Percentiles rank a stretch among this genome's conserved stretches.
phyloP scores from a whole-genome alignment of 2,329 filamentous ascomycete genomes.

The Fusarium solani-melongenae region DNA sequence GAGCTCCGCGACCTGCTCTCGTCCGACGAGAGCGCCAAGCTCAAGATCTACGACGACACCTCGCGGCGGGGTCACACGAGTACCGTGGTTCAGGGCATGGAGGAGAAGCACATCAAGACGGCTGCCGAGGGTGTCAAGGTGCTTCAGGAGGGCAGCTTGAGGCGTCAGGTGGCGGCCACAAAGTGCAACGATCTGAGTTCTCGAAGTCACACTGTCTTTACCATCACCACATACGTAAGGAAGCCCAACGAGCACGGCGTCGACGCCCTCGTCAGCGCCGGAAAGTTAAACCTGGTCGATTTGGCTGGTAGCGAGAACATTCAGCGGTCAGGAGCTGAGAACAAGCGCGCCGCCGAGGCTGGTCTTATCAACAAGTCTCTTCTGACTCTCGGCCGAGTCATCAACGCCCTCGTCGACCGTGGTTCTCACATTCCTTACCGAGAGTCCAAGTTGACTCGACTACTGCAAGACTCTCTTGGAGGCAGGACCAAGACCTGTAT shows the following conservation, averaged over 20 bases:
- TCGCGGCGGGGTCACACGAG: constrained; percentile 85
- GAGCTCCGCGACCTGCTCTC: constrained; percentile 92
- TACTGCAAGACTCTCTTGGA: constrained; percentile 96
- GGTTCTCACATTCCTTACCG: constrained; percentile 89
- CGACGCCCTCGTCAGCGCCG: constrained; percentile 89
- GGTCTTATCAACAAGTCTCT: constrained; percentile 98
- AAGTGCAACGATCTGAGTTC: constrained; percentile 99
- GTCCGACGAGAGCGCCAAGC: constrained; percentile 81
- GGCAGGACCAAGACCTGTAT: constrained; percentile 98
- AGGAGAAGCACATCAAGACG: constrained; percentile 90
- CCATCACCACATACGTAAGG: constrained; percentile 91
- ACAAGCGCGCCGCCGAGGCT: constrained; percentile 95
- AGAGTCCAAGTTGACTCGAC: constrained; percentile 94
- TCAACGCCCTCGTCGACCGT: constrained; percentile 95
- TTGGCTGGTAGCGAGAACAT: constrained; percentile 98
- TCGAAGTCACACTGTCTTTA: constrained; percentile 97
- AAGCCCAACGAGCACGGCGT: constrained; percentile 82
- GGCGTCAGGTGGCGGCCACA: constrained; percentile 98
- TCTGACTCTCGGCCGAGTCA: constrained; percentile 92
- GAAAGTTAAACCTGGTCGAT: constrained; percentile 97
- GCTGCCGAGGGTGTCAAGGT: constrained; percentile 89
- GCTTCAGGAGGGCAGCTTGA: constrained; percentile 88
- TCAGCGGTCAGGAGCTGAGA: constrained; percentile 94
- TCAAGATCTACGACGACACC: constrained; percentile 96
- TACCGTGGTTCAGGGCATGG: constrained; percentile 96